A percentile compares a stretch with the other conserved stretches of the same genome.
Conservation (phyloP, 371 early-diverging fungal genomes). For the Mortierella sp. region DNA sequence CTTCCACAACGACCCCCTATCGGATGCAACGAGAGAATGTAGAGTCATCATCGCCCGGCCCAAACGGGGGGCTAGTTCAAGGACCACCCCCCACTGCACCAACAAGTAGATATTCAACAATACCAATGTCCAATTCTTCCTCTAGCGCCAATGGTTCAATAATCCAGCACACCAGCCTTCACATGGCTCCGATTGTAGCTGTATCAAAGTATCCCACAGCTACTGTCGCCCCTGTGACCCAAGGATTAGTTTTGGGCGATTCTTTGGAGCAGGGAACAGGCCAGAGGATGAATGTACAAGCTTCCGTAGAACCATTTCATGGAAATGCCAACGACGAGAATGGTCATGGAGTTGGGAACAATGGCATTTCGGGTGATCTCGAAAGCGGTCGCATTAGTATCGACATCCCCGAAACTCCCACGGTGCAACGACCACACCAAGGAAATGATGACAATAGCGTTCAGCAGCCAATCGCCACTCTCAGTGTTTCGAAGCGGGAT, state of each 20-base stretch:
- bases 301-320: not conserved
- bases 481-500: constrained; percentile 58
- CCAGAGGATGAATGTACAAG: not conserved
- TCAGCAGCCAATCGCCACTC: constrained; percentile 48
- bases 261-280: not conserved
- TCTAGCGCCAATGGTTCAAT: not conserved
- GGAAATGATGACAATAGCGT: not conserved
- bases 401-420: not conserved
- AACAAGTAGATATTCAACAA: not conserved
- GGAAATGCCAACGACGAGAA: constrained; percentile 2
- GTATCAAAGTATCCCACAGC: constrained; percentile 21
- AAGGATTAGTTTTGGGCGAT: not conserved
- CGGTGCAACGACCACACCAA: constrained; percentile 3
- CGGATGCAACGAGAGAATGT: constrained; percentile 7
- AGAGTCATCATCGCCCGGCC: not conserved
- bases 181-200: constrained; percentile 7
- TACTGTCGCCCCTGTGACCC: constrained; percentile 10
- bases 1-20: constrained; percentile 36
- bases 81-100: not conserved
- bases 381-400: constrained; percentile 1
- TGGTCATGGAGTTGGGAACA: not conserved
- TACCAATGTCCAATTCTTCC: not conserved
- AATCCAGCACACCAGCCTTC: constrained; percentile 13
- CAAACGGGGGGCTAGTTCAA: not conserved
- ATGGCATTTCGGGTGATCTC: not conserved